Percentiles rank a stretch among this genome's conserved stretches.
Evolutionary conservation across 2,329 filamentous ascomycete species (phyloP).

Genomic region (Emergomyces africanus): DNA sequence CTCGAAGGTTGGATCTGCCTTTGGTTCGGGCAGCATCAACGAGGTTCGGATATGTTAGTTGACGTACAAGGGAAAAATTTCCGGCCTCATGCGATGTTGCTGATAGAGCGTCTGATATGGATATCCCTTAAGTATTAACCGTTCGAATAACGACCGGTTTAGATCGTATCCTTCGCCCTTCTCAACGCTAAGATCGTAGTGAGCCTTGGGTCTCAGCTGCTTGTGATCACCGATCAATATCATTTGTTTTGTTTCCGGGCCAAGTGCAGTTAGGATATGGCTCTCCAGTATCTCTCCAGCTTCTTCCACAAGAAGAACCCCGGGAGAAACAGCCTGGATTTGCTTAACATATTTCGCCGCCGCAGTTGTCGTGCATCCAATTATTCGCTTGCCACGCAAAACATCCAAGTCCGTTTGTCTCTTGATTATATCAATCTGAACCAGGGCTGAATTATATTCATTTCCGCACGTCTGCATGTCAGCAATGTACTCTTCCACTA

Average conservation of each 20-base stretch:
- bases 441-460: slow-evolving; percentile 6
- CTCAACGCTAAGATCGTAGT: slow-evolving; percentile 49
- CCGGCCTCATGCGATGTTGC: slow-evolving; percentile 57
- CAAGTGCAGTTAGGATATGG: slow-evolving; percentile 51
- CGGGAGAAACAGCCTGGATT: slow-evolving; percentile 43
- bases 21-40: slow-evolving; percentile 41
- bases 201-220: slow-evolving; percentile 56
- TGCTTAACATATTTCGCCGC: slow-evolving; percentile 49
- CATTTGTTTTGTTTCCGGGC: slow-evolving; percentile 39
- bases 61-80: slow-evolving; percentile 47
- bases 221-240: slow-evolving; percentile 63
- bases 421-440: slow-evolving; percentile 4
- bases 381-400: slow-evolving; percentile 45
- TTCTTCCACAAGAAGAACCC: slow-evolving; percentile 56
- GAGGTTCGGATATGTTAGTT: slow-evolving; percentile 50
- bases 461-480: slow-evolving; percentile 9
- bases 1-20: slow-evolving; percentile 37
- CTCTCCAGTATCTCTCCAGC: slow-evolving; percentile 60
- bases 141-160: slow-evolving; percentile 55
- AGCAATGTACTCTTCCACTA: slow-evolving; percentile 40
- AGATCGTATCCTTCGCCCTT: slow-evolving; percentile 37
- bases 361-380: slow-evolving; percentile 59
- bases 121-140: slow-evolving; percentile 46
- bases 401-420: slow-evolving; percentile 27
- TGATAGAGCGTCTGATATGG: slow-evolving; percentile 42